These are phyloP conservation scores for Cyberlindnera maclurae DNA, from an alignment of 805 yeast genomes.

Conservation along the genomic window DNA sequence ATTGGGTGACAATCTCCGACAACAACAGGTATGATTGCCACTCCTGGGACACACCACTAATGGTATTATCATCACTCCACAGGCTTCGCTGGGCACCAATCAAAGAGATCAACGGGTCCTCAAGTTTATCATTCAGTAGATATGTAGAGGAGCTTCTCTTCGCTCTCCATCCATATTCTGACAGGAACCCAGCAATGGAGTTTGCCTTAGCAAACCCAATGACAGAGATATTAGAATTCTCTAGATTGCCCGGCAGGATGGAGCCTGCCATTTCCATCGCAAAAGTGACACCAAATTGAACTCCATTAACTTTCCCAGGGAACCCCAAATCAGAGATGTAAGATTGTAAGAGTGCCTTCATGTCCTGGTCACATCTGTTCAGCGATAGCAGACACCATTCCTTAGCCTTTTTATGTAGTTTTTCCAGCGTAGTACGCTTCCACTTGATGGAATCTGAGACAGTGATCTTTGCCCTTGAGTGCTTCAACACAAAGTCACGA, in stretches of 20 bases:
- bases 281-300: slow-evolving; percentile 80
- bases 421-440: slow-evolving; percentile 61
- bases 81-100: slow-evolving; percentile 34
- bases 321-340: slow-evolving; percentile 51
- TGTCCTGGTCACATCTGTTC: slow-evolving; percentile 57
- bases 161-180: slow-evolving; percentile 68
- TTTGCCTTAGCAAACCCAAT: slow-evolving; percentile 35
- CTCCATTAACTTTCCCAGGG: slow-evolving; percentile 30
- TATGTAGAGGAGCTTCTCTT: slow-evolving; percentile 31
- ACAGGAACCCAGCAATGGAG: slow-evolving; percentile 64
- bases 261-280: slow-evolving; percentile 85
- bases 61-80: slow-evolving; percentile 62
- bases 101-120: slow-evolving; percentile 47
- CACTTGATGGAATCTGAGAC: slow-evolving; percentile 73
- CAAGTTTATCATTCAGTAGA: slow-evolving; percentile 31
- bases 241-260: slow-evolving; percentile 60
- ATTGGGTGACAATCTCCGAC: slow-evolving; percentile 59
- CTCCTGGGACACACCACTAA: slow-evolving; percentile 20
- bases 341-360: slow-evolving; percentile 70
- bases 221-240: slow-evolving; percentile 42
- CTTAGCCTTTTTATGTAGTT: slow-evolving; percentile 50
- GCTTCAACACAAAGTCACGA: slow-evolving; percentile 47
- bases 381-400: slow-evolving; percentile 62
- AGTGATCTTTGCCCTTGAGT: slow-evolving; percentile 33
- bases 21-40: slow-evolving; percentile 48